Percentiles rank a stretch among this genome's conserved stretches.
Conservation (phyloP, 805 yeast species). For the Metschnikowia picachoensis region DNA sequence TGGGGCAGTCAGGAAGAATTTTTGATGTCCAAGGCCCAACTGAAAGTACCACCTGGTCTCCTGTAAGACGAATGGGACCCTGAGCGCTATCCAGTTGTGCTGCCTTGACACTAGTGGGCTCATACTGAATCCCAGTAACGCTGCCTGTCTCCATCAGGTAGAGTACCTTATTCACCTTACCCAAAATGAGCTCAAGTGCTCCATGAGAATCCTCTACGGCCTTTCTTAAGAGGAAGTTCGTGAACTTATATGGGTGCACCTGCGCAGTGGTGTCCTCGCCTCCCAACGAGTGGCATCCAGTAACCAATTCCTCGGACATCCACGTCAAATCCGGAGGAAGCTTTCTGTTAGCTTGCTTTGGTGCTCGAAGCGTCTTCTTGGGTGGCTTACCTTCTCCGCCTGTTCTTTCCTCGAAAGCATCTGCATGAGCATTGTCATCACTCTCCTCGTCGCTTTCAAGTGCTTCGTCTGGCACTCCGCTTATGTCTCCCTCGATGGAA, state of each 20-base stretch:
- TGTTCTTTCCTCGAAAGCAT: neutral
- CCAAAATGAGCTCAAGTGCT: conserved; percentile 77
- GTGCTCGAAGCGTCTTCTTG: conserved; percentile 24
- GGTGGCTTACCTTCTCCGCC: conserved; percentile 25
- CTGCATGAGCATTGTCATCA: neutral
- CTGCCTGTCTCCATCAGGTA: conserved; percentile 60
- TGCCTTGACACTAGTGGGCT: conserved; percentile 36
- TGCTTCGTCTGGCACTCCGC: conserved; percentile 21
- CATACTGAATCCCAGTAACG: conserved; percentile 71
- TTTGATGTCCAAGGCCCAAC: conserved; percentile 98
- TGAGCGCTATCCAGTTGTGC: conserved; percentile 22
- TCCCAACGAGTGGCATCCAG: conserved; percentile 76
- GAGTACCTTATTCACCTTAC: conserved; percentile 70
- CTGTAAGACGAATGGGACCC: conserved; percentile 47
- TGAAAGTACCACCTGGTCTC: conserved; percentile 76
- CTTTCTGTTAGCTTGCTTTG: conserved; percentile 9
- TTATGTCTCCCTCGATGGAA: conserved; percentile 78
- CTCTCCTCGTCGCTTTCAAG: conserved; percentile 17
- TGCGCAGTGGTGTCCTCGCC: conserved; percentile 89
- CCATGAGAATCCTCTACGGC: conserved; percentile 69
- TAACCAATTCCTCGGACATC: conserved; percentile 63
- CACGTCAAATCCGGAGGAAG: conserved; percentile 70
- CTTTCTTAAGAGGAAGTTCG: conserved; percentile 74
- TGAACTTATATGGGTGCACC: conserved; percentile 92
- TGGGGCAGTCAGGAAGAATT: conserved; percentile 88